A percentile compares a stretch with the other conserved stretches of the same genome.
Conservation (phyloP, 805 yeast species). For the Candida railenensis region DNA sequence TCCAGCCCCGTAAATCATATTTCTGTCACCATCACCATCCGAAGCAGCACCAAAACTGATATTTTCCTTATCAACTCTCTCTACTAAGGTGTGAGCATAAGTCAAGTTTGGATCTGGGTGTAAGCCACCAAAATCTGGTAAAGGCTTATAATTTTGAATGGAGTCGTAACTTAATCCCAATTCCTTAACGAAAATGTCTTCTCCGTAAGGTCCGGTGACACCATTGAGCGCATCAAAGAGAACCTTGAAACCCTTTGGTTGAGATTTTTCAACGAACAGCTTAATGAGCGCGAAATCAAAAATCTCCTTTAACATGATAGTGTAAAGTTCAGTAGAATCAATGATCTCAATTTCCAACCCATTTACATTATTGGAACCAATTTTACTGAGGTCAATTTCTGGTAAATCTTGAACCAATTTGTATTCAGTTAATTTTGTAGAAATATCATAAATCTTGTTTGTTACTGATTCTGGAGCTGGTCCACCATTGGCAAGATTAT, state of each 20-base stretch:
- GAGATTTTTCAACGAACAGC: constrained; percentile 55
- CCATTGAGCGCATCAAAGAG: constrained; percentile 92
- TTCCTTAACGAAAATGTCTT: constrained; percentile 78
- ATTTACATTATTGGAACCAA: constrained; percentile 57
- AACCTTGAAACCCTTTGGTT: constrained; percentile 58
- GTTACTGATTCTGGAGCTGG: constrained; percentile 98
- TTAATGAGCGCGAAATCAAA: constrained; percentile 85
- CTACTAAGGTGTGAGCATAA: constrained; percentile 85
- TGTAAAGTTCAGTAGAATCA: constrained; percentile 78
- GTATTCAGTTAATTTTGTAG: constrained; percentile 59
- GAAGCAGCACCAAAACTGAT: constrained; percentile 97
- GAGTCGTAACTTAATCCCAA: constrained; percentile 70
- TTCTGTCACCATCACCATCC: constrained; percentile 98
- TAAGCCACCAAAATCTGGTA: constrained; percentile 93
- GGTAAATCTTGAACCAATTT: constrained; percentile 60
- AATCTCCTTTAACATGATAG: constrained; percentile 73
- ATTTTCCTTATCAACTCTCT: constrained; percentile 73
- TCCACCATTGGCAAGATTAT: constrained; percentile 92
- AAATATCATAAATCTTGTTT: constrained; percentile 73
- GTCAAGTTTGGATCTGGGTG: constrained; percentile 98
- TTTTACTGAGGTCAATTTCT: constrained; percentile 55
- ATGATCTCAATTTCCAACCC: constrained; percentile 75
- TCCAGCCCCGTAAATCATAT: constrained; percentile 95
- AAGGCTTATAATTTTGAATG: constrained; percentile 76
- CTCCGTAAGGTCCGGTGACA: constrained; percentile 95